Evolutionary conservation across 2,329 filamentous ascomycete species (phyloP), one percentile per base, ranked within the genome.

Genomic region (Malbranchea zuffiana): DNA sequence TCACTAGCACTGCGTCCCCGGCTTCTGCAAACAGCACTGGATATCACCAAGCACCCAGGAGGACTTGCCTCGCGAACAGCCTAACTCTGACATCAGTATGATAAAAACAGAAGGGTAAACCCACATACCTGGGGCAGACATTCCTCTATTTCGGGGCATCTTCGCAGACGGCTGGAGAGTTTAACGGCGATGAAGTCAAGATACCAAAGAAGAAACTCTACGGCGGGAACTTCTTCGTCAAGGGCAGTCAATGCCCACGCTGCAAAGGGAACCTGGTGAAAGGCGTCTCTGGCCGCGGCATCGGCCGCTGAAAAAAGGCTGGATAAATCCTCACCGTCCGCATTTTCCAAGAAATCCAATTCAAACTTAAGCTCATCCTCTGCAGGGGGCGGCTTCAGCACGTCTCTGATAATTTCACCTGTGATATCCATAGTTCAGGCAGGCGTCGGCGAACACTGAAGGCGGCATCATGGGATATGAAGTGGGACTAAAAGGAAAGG

Each of bases 31-130:
- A 30, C 27, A 30, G 27, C 27, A 30, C 27, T 30, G 27, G 27
- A 30, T 15, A 30, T 30, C 27, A 30, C 27, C 27, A 30, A 16
- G 27, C 27, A 30, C 27, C 27, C 27, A 30, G 27, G 27, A 30
- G 27, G 4, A 30, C 27, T 30, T 3, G 27, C 4, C 27, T 30
- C 27, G n/a, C 27, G 3, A 30, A 30, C 4, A 16, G 19, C 27
- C 27, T 30, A 30, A 30, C 27, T 16, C 8, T 30, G 10, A 30
- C 27, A 30, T 30, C 27, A 30, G 13, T 16, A 30, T 30, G 12
- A 30, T 30, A 30, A 30, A 16, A 30, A 30, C 27, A 2, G 27
- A 30, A 30, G 27, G 27, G 27, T 2, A n/a, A n/a, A n/a, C n/a
- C 4, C 13, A 30, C 4, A 5, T 30, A 30, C 4, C 27, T 30